phyloP scores from a whole-genome alignment of 1,284 basidiomycete genomes.

The Sporisorium exsertum region DNA sequence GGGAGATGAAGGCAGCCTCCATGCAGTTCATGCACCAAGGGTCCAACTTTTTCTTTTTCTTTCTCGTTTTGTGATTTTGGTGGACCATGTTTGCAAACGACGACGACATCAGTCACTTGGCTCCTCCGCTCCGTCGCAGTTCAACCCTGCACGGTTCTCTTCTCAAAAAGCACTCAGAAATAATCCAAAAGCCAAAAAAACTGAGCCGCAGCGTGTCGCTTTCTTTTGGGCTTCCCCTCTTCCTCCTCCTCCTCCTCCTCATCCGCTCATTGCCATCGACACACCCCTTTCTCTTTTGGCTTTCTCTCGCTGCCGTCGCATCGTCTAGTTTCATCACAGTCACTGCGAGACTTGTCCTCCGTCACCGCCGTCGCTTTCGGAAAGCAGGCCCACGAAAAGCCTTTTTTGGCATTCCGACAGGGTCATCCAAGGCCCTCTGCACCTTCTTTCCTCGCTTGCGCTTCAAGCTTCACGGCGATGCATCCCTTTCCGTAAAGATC shows the following conservation, averaged over 20 bases:
- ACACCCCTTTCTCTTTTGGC: neutral
- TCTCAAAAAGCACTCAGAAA: neutral
- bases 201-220: slow-evolving; percentile 18
- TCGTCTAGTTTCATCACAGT: neutral
- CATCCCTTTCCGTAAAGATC: neutral
- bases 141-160: slow-evolving; percentile 15
- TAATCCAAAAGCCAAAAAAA: slow-evolving; percentile 2
- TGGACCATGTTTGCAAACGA: neutral
- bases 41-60: slow-evolving; percentile 22
- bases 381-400: neutral
- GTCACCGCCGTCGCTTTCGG: too few relatives aligned
- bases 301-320: neutral
- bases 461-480: slow-evolving; percentile 2
- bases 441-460: neutral
- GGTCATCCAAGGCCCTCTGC: neutral
- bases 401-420: neutral
- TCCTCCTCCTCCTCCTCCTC: neutral
- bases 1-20: neutral
- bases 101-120: neutral
- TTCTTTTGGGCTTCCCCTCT: slow-evolving; percentile 3
- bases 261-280: neutral
- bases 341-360: neutral
- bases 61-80: neutral
- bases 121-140: neutral
- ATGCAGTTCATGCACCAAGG: slow-evolving; percentile 17